A percentile compares a stretch with the other conserved stretches of the same genome.
phyloP scores from a whole-genome alignment of 2,329 filamentous ascomycete species.

The Camillea tinctor region DNA sequence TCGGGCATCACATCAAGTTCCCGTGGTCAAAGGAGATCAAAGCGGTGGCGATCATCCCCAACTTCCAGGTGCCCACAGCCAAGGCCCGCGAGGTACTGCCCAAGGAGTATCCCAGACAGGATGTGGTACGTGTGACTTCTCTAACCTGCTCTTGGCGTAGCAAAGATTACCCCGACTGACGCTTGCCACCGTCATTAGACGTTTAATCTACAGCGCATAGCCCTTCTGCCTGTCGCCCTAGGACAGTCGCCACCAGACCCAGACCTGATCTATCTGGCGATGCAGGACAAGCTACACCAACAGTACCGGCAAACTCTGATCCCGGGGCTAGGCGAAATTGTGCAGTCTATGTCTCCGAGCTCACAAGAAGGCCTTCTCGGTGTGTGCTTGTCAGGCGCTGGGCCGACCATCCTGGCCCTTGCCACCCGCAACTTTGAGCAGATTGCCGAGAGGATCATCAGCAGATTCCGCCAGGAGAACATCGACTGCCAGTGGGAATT shows the following conservation, averaged over 20 bases:
- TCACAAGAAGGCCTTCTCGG: constrained; percentile 86
- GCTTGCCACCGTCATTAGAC: constrained; percentile 42
- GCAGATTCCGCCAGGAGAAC: constrained; percentile 67
- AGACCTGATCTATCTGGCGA: constrained; percentile 92
- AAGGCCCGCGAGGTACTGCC: constrained; percentile 86
- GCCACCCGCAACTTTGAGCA: constrained; percentile 86
- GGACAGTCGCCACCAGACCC: constrained; percentile 88
- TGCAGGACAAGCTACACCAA: constrained; percentile 99
- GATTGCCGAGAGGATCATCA: constrained; percentile 78
- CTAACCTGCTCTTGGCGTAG: not conserved
- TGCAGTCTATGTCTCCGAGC: constrained; percentile 84
- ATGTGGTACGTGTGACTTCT: constrained; percentile 62
- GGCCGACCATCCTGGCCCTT: constrained; percentile 89
- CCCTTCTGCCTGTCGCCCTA: constrained; percentile 83
- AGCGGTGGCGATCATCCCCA: constrained; percentile 91
- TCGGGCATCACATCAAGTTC: constrained; percentile 96
- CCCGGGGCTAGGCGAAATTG: constrained; percentile 85
- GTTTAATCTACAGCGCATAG: constrained; percentile 94
- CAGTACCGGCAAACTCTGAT: constrained; percentile 91
- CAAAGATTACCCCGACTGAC: not conserved
- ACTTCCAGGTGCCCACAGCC: constrained; percentile 94
- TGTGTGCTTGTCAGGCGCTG: constrained; percentile 92
- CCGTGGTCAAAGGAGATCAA: constrained; percentile 94
- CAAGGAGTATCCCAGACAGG: constrained; percentile 71
- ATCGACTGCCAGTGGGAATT: constrained; percentile 85